Percentiles rank a stretch among this genome's conserved stretches.
Evolutionary conservation across 495 filamentous ascomycete species (phyloP).

Genomic region (Neurospora sp.): DNA sequence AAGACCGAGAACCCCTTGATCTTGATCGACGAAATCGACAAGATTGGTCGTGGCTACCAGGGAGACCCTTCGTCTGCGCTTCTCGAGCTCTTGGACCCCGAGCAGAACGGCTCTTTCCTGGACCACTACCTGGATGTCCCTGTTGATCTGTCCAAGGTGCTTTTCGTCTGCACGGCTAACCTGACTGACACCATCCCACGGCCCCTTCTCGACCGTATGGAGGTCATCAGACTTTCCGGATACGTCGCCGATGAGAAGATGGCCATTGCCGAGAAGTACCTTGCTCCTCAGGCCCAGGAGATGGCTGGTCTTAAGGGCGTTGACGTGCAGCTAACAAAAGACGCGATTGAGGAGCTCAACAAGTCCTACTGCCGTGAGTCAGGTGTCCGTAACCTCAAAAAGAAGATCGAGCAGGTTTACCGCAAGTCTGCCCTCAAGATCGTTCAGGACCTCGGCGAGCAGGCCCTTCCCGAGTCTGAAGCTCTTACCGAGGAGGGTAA

Average conservation of each 20-base stretch:
- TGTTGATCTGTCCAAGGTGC: slow-evolving; percentile 92
- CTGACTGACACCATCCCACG: slow-evolving; percentile 98
- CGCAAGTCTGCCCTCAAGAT: slow-evolving; percentile 96
- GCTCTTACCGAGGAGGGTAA: slow-evolving; percentile 86
- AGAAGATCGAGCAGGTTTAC: slow-evolving; percentile 99
- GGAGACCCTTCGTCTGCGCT: slow-evolving; percentile 94
- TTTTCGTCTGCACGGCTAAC: slow-evolving; percentile 98
- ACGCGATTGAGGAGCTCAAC: slow-evolving; percentile 91
- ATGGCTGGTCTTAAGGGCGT: slow-evolving; percentile 83
- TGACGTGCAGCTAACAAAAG: slow-evolving; percentile 70
- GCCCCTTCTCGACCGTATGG: slow-evolving; percentile 94
- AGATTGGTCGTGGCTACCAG: slow-evolving; percentile 91
- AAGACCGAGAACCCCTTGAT: slow-evolving; percentile 97
- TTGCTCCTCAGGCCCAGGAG: slow-evolving; percentile 85
- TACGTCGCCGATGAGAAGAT: slow-evolving; percentile 99
- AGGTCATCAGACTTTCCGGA: slow-evolving; percentile 91
- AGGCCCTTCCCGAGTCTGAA: slow-evolving; percentile 67
- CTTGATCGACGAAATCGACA: slow-evolving; percentile 95
- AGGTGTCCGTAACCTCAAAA: slow-evolving; percentile 95
- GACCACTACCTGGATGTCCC: slow-evolving; percentile 99
- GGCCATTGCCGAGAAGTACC: slow-evolving; percentile 90
- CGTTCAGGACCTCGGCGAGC: slow-evolving; percentile 87
- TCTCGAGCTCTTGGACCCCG: slow-evolving; percentile 89
- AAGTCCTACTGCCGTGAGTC: slow-evolving; percentile 97
- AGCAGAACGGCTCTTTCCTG: slow-evolving; percentile 94